Percentiles rank a stretch among this genome's conserved stretches.
Conservation (phyloP, 257 asterid species). For the Fraxinus pennsylvanica region DNA sequence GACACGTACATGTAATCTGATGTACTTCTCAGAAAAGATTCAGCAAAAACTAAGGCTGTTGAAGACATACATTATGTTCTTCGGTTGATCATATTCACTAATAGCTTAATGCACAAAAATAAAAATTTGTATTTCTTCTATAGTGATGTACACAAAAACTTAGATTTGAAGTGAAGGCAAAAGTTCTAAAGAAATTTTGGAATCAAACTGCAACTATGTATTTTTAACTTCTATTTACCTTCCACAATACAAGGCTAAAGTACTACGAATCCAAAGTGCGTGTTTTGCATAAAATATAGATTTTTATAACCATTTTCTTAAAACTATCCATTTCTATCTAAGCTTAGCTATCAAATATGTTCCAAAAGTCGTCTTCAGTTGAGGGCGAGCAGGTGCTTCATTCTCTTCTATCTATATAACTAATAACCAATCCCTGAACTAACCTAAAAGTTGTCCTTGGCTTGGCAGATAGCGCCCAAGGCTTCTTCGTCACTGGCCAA, state of each 20-base stretch:
- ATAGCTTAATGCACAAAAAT: too few species aligned
- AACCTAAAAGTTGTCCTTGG: constrained; percentile 75
- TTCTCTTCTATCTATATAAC: not conserved
- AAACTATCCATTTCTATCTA: not conserved
- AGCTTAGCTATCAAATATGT: not conserved
- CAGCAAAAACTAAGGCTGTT: too few species aligned
- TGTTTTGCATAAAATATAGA: too few species aligned
- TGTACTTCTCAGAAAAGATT: too few species aligned
- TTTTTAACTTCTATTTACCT: not conserved
- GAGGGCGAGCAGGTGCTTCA: not conserved
- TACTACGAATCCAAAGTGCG: not conserved
- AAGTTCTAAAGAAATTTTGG: not conserved
- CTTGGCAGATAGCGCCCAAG: constrained; percentile 69
- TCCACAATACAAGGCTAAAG: not conserved
- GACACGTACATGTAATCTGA: too few species aligned
- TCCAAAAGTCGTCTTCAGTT: not conserved
- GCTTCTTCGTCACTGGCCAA: constrained; percentile 77
- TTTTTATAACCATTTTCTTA: too few species aligned
- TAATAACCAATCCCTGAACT: not conserved
- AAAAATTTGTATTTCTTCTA: too few species aligned
- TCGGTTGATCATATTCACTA: too few species aligned
- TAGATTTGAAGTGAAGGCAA: not conserved
- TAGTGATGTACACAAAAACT: not conserved
- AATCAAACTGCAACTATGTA: not conserved
- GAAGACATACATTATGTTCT: too few species aligned